These are phyloP conservation scores for Sungouiozyma intestinalis DNA, from an alignment of 805 yeast species.

Conservation along the genomic window DNA sequence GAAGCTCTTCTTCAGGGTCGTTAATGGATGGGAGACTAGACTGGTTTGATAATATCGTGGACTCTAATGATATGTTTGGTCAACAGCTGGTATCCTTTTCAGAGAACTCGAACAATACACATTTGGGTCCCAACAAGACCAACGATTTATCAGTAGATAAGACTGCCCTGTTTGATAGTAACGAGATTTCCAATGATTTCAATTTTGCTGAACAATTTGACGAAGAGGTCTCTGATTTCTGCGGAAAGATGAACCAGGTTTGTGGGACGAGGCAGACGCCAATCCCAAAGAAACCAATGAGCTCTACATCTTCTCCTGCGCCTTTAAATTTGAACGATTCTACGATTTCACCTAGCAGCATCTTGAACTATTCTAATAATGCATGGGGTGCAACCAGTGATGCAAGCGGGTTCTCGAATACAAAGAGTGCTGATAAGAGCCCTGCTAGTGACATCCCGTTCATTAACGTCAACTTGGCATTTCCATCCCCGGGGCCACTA, in stretches of 20 bases:
- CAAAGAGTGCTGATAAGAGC: not conserved
- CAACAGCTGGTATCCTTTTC: slow-evolving; percentile 4
- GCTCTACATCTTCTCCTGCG: not conserved
- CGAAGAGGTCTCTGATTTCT: slow-evolving; percentile 66
- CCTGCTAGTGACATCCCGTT: slow-evolving; percentile 12
- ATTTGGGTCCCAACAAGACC: too few relatives aligned
- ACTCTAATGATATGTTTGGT: slow-evolving; percentile 9
- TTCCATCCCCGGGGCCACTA: slow-evolving; percentile 13
- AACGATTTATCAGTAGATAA: slow-evolving; percentile 1
- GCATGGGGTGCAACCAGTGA: slow-evolving; percentile 1
- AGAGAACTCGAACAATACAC: not conserved
- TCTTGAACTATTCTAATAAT: not conserved
- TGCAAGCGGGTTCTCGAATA: not conserved
- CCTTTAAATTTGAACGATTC: not conserved
- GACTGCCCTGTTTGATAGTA: slow-evolving; percentile 5
- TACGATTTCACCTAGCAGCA: not conserved
- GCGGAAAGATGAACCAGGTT: slow-evolving; percentile 64
- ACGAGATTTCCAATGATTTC: slow-evolving; percentile 21
- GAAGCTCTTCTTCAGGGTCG: not conserved
- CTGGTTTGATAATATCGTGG: slow-evolving; percentile 14
- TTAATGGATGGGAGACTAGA: slow-evolving; percentile 1
- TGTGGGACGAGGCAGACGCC: slow-evolving; percentile 73
- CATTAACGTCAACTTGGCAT: slow-evolving; percentile 23
- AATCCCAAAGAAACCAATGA: slow-evolving; percentile 35
- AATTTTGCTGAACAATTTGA: slow-evolving; percentile 40